These are phyloP conservation scores for Saturnispora hagleri DNA, from an alignment of 805 yeast species.

Conservation along the genomic window DNA sequence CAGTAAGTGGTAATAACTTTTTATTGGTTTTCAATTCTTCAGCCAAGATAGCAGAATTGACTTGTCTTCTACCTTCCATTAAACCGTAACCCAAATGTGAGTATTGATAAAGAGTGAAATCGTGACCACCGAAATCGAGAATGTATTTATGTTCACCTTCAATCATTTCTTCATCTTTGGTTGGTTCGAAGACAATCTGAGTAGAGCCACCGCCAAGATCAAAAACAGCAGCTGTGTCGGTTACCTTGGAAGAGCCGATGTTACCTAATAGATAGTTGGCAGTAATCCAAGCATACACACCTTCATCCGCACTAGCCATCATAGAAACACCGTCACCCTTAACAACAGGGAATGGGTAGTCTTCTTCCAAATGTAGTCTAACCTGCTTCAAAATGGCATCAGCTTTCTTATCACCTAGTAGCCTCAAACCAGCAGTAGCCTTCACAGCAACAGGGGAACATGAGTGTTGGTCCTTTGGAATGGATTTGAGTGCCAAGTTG, in stretches of 20 bases:
- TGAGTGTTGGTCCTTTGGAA: slow-evolving; percentile 61
- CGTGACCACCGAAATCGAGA: slow-evolving; percentile 70
- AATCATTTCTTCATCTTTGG: slow-evolving; percentile 50
- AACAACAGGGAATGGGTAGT: slow-evolving; percentile 90
- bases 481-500: slow-evolving; percentile 60
- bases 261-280: slow-evolving; percentile 89
- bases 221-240: slow-evolving; percentile 91
- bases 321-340: slow-evolving; percentile 79
- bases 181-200: slow-evolving; percentile 95
- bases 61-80: slow-evolving; percentile 84
- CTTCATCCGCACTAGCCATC: slow-evolving; percentile 96
- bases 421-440: slow-evolving; percentile 95
- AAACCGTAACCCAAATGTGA: slow-evolving; percentile 95
- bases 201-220: slow-evolving; percentile 99
- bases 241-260: slow-evolving; percentile 69
- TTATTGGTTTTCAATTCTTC: slow-evolving; percentile 19
- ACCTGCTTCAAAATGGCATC: slow-evolving; percentile 68
- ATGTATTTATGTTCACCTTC: slow-evolving; percentile 82
- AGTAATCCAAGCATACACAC: slow-evolving; percentile 98
- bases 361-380: slow-evolving; percentile 58
- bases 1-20: slow-evolving; percentile 22
- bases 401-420: slow-evolving; percentile 71
- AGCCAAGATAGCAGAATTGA: slow-evolving; percentile 55
- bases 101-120: slow-evolving; percentile 79
- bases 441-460: slow-evolving; percentile 95